phyloP scores from a whole-genome alignment of 106 monocot species.

The Posidonia australis region DNA sequence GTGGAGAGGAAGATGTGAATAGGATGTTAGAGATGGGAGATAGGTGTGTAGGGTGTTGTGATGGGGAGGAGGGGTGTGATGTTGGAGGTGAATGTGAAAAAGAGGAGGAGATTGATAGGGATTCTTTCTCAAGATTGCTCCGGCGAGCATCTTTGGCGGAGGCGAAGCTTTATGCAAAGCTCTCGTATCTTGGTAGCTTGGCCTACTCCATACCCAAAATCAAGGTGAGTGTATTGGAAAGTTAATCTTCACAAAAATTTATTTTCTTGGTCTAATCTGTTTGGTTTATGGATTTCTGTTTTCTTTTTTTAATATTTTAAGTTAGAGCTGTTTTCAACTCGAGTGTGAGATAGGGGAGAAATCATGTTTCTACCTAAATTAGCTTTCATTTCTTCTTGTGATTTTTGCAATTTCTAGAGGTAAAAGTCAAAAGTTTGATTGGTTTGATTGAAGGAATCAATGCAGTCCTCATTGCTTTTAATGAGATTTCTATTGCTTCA shows the following conservation, averaged over 20 bases:
- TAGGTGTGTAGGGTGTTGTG: slow-evolving; percentile 15
- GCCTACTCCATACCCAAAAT: slow-evolving; percentile 16
- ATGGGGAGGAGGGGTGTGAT: slow-evolving; percentile 12
- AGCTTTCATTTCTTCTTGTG: not conserved
- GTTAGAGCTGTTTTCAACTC: too few species aligned
- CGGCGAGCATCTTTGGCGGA: slow-evolving; percentile 16
- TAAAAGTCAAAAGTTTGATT: too few species aligned
- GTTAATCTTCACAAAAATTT: not conserved
- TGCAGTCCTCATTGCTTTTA: not conserved
- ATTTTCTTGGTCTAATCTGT: not conserved
- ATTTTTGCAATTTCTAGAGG: too few species aligned
- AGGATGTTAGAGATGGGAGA: slow-evolving; percentile 12
- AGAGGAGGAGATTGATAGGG: slow-evolving; percentile 19
- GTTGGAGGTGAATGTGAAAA: slow-evolving; percentile 12
- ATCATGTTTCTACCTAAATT: not conserved
- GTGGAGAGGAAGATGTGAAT: slow-evolving; percentile 7
- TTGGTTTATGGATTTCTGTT: too few species aligned
- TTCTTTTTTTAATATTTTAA: too few species aligned
- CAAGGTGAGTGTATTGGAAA: slow-evolving; percentile 2
- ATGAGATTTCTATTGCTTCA: not conserved
- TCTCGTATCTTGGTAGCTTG: slow-evolving; percentile 14
- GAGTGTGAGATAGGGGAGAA: not conserved
- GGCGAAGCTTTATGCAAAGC: slow-evolving; percentile 16
- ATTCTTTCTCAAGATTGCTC: slow-evolving; percentile 25
- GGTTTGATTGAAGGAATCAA: too few species aligned